Percentiles rank a stretch among this genome's conserved stretches.
Evolutionary conservation across 1,284 basidiomycete genomes (phyloP).

Genomic region (Cystobasidium pallidum): DNA sequence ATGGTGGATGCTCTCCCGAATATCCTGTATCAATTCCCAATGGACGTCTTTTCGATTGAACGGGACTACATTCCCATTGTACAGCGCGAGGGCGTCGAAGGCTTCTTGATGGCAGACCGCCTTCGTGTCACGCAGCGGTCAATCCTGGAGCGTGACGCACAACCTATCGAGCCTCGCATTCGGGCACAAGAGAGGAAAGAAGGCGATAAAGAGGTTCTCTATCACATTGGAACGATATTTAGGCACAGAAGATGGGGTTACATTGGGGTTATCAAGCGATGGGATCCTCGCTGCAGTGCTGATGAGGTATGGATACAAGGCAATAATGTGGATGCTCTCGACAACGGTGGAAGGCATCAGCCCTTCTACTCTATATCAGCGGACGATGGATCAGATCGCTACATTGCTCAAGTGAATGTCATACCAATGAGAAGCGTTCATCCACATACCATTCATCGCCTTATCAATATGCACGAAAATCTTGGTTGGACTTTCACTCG

Average conservation of each 20-base stretch:
- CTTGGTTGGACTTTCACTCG: conserved; percentile 22
- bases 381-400: conserved; percentile 56
- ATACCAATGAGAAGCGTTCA: conserved; percentile 32
- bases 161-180: conserved; percentile 23
- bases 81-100: conserved; percentile 47
- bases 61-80: conserved; percentile 59
- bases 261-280: conserved; percentile 62
- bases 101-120: conserved; percentile 35
- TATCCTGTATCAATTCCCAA: conserved; percentile 40
- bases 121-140: conserved; percentile 38
- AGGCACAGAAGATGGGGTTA: conserved; percentile 60
- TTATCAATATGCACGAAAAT: conserved; percentile 30
- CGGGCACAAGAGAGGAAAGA: conserved; percentile 10
- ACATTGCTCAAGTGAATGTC: conserved; percentile 39
- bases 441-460: conserved; percentile 17
- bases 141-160: conserved; percentile 32
- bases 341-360: conserved; percentile 59
- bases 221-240: conserved; percentile 65
- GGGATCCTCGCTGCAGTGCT: conserved; percentile 62
- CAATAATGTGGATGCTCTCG: conserved; percentile 60
- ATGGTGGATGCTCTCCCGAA: conserved; percentile 43
- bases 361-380: conserved; percentile 63
- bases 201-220: conserved; percentile 53
- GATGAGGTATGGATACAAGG: conserved; percentile 60
- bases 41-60: conserved; percentile 54